Percentiles rank a stretch among this genome's conserved stretches.
Evolutionary conservation across 768 basidiomycete genomes (phyloP).

Genomic region (Amanita subjunquillea): DNA sequence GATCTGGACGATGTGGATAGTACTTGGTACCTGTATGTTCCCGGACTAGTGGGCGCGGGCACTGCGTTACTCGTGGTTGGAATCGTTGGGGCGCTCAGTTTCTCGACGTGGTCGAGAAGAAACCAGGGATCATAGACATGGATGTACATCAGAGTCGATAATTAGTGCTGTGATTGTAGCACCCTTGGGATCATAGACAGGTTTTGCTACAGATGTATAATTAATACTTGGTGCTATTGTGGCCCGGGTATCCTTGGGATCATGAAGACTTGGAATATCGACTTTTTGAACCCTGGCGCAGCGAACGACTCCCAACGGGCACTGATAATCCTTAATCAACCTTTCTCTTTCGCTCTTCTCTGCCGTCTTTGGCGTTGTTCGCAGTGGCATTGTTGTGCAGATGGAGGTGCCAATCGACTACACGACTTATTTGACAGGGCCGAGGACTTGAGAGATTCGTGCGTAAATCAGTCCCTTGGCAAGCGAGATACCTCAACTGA

Average conservation of each 20-base stretch:
- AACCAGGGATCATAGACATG: constrained; percentile 43
- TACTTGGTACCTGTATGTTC: constrained; percentile 75
- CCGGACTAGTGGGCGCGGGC: constrained; percentile 75
- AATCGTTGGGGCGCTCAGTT: constrained; percentile 67
- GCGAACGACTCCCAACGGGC: constrained; percentile 27
- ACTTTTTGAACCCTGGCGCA: constrained; percentile 22
- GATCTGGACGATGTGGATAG: constrained; percentile 53
- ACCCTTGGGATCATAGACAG: too few species aligned
- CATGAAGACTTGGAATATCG: constrained; percentile 26
- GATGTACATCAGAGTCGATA: neutral
- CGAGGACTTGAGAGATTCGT: neutral
- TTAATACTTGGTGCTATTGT: too few species aligned
- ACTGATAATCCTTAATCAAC: constrained; percentile 86
- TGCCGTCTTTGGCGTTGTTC: constrained; percentile 44
- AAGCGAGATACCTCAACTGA: neutral
- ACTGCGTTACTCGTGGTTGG: constrained; percentile 73
- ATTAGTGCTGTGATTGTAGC: neutral
- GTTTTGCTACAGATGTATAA: too few species aligned
- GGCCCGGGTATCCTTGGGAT: neutral
- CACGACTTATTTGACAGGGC: constrained; percentile 37
- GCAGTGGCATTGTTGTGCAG: constrained; percentile 61
- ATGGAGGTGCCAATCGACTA: constrained; percentile 82
- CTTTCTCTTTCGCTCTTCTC: constrained; percentile 60
- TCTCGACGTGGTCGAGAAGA: constrained; percentile 60
- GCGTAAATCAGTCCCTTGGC: neutral